Conservation (phyloP, 2,329 filamentous ascomycete genomes). For the Phaeomoniella chlamydospora region DNA sequence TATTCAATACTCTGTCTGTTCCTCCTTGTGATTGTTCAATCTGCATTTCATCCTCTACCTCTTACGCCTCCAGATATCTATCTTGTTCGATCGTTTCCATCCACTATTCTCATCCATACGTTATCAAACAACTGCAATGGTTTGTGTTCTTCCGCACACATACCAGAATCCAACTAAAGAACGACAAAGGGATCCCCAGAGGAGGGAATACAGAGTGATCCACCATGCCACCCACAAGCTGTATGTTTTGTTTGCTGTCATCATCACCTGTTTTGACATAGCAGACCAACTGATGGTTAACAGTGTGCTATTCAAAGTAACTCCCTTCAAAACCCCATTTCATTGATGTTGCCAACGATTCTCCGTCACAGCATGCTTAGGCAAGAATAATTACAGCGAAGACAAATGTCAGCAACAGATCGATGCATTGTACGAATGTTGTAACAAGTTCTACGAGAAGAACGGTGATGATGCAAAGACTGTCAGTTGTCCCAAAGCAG, state of each 20-base stretch:
- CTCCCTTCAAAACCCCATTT: conserved; percentile 2
- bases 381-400: conserved; percentile 74
- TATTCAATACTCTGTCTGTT: too few species aligned
- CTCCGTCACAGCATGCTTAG: conserved; percentile 54
- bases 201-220: conserved; percentile 57
- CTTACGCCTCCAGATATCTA: too few species aligned
- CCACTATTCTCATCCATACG: too few species aligned
- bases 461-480: conserved; percentile 64
- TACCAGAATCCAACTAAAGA: too few species aligned
- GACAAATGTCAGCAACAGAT: conserved; percentile 65
- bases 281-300: conserved; percentile 3
- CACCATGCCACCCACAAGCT: conserved; percentile 74
- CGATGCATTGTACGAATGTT: conserved; percentile 85
- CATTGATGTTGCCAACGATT: too few species aligned
- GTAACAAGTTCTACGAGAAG: conserved; percentile 70
- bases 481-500: conserved; percentile 73
- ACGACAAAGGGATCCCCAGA: conserved; percentile 42
- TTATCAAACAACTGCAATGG: too few species aligned
- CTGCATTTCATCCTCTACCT: too few species aligned
- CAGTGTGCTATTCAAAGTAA: conserved; percentile 85
- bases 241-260: conserved; percentile 33
- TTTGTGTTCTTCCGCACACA: too few species aligned
- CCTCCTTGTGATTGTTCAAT: too few species aligned
- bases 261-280: conserved; percentile 3
- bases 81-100: too few species aligned